Evolutionary conservation across 345 rosid species (phyloP).

Genomic region (Limnanthes douglasii): DNA sequence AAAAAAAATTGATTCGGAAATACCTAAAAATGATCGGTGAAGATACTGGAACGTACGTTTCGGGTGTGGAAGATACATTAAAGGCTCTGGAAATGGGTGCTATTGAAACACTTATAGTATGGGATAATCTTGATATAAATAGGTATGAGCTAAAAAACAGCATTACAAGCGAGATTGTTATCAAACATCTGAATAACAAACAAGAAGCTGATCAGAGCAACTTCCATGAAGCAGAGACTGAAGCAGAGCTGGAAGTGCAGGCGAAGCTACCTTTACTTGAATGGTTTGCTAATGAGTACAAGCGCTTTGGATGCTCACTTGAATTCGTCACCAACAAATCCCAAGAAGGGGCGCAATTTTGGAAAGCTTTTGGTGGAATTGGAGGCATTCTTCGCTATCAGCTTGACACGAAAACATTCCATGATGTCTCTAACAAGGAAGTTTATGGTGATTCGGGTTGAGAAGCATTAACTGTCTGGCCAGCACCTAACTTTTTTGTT

Average conservation of each 20-base stretch:
- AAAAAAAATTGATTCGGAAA: conserved; percentile 72
- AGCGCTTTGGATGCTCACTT: conserved; percentile 64
- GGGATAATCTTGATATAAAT: conserved; percentile 82
- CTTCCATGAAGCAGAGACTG: conserved; percentile 46
- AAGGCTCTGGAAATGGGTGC: conserved; percentile 90
- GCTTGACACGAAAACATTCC: conserved; percentile 72
- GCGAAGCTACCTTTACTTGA: conserved; percentile 70
- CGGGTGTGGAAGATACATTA: conserved; percentile 77
- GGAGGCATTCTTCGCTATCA: conserved; percentile 92
- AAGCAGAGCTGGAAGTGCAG: conserved; percentile 59
- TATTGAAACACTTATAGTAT: conserved; percentile 73
- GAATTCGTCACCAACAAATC: conserved; percentile 89
- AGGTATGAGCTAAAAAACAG: conserved; percentile 56
- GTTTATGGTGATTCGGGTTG: conserved; percentile 67
- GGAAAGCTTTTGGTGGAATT: conserved; percentile 87
- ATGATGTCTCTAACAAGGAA: conserved; percentile 62
- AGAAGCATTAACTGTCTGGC: too few species aligned
- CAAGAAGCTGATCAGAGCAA: conserved; percentile 59
- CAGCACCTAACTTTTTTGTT: too few species aligned
- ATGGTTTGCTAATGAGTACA: conserved; percentile 91
- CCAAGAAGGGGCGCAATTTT: conserved; percentile 90
- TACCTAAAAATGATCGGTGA: conserved; percentile 91
- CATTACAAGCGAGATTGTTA: conserved; percentile 34
- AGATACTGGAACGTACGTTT: conserved; percentile 82
- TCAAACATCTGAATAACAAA: conserved; percentile 66